Percentiles rank a stretch among this genome's conserved stretches.
These are phyloP conservation scores for Picochlorum sp. DNA, from an alignment of 139 green algal genomes.

Conservation along the genomic window DNA sequence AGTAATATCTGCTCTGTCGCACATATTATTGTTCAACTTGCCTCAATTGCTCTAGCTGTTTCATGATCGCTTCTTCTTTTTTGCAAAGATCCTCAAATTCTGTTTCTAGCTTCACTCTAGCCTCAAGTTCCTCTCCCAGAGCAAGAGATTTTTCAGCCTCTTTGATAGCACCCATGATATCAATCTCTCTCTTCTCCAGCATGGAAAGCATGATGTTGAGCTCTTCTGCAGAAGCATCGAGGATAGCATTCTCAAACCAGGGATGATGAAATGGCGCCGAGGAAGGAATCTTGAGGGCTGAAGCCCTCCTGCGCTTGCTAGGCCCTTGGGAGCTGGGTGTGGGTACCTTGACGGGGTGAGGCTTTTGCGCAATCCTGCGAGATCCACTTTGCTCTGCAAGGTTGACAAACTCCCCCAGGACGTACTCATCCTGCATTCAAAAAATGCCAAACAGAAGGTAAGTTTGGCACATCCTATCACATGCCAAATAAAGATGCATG, in stretches of 20 bases:
- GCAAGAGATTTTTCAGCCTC: background rate
- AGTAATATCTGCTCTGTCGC: too few relatives aligned
- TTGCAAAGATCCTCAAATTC: conserved; percentile 18
- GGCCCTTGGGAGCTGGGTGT: background rate
- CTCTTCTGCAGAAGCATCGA: conserved; percentile 1
- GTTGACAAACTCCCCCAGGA: conserved; percentile 19
- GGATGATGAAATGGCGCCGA: background rate
- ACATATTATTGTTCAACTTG: conserved; percentile 1
- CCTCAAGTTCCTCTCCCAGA: conserved; percentile 12
- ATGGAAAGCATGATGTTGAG: background rate
- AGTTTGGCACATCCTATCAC: too few relatives aligned
- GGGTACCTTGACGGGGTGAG: background rate
- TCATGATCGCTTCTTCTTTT: conserved; percentile 16
- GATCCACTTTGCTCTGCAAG: conserved; percentile 13
- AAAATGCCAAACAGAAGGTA: background rate
- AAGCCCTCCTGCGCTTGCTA: background rate
- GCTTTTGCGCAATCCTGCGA: conserved; percentile 1
- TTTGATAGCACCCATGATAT: background rate
- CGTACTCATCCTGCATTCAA: conserved; percentile 10
- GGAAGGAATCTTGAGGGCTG: background rate
- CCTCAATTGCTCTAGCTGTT: conserved; percentile 6
- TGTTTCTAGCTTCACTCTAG: conserved; percentile 4
- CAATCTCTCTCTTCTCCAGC: conserved; percentile 3
- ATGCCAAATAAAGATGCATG: too few relatives aligned
- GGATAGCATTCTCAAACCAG: background rate